Percentiles rank a stretch among this genome's conserved stretches.
Conservation (phyloP, 257 asterid genomes). For the Leptodermis oblonga region DNA sequence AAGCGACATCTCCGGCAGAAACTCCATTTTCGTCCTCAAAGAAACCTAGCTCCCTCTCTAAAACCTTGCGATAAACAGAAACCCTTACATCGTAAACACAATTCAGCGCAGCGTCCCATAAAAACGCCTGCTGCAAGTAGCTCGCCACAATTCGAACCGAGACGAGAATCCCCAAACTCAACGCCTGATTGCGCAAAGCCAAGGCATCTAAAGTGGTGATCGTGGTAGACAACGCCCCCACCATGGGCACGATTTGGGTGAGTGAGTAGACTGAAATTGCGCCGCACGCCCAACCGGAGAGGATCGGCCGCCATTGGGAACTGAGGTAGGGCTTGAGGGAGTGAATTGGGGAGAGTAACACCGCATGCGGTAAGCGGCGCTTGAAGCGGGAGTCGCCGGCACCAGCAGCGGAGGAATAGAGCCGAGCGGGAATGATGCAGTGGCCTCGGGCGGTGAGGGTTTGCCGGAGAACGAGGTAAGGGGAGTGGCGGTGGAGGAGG, state of each 20-base stretch:
- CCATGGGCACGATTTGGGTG: conserved; percentile 62
- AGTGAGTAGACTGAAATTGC: conserved; percentile 72
- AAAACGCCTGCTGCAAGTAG: conserved; percentile 66
- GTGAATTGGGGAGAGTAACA: conserved; percentile 28
- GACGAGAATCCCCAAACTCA: conserved; percentile 42
- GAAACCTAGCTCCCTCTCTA: conserved; percentile 71
- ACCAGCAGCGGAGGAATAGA: conserved; percentile 22
- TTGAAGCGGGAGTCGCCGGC: conserved; percentile 16
- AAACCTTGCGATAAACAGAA: conserved; percentile 57
- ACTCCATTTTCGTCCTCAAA: conserved; percentile 70
- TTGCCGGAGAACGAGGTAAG: background rate
- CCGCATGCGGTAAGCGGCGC: conserved; percentile 19
- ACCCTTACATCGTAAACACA: conserved; percentile 54
- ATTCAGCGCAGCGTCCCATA: conserved; percentile 86
- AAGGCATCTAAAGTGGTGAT: conserved; percentile 25
- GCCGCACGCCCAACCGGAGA: conserved; percentile 76
- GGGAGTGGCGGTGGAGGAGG: conserved; percentile 2
- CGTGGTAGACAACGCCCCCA: conserved; percentile 49
- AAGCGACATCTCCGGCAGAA: conserved; percentile 71
- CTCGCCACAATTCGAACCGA: conserved; percentile 46
- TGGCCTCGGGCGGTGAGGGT: background rate
- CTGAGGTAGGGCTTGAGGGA: conserved; percentile 59
- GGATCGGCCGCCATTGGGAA: conserved; percentile 67
- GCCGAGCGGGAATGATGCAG: background rate
- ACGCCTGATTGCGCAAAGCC: conserved; percentile 37